Conservation (phyloP, 495 filamentous ascomycete genomes). For the Lentithecium fluviatile region DNA sequence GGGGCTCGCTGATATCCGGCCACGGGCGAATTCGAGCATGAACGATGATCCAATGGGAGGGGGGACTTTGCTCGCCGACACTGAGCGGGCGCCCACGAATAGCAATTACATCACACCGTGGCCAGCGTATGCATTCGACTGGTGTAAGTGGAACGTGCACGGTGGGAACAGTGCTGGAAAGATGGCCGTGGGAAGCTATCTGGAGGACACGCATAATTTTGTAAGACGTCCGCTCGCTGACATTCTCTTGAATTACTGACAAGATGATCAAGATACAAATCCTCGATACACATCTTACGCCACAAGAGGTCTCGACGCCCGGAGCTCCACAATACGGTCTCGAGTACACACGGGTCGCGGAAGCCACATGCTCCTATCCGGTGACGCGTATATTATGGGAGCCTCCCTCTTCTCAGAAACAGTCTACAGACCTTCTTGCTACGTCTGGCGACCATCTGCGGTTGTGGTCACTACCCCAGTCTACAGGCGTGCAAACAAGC, state of each 20-base stretch:
- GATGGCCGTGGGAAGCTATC: conserved; percentile 89
- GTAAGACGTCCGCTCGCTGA: conserved; percentile 51
- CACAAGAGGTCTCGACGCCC: conserved; percentile 71
- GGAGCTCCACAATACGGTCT: conserved; percentile 70
- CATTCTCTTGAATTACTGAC: conserved; percentile 5
- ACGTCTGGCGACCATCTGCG: conserved; percentile 96
- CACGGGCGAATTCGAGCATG: conserved; percentile 70
- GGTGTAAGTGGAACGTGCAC: conserved; percentile 96
- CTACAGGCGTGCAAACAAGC: conserved; percentile 54
- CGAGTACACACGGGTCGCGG: conserved; percentile 92
- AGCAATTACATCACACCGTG: conserved; percentile 94
- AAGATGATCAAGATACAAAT: conserved; percentile 79
- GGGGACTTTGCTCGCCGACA: conserved; percentile 48
- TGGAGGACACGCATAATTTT: conserved; percentile 97
- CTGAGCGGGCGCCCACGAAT: conserved; percentile 55
- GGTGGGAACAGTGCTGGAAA: conserved; percentile 70
- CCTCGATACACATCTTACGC: conserved; percentile 74
- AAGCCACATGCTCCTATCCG: conserved; percentile 96
- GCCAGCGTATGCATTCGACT: conserved; percentile 95
- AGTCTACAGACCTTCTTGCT: conserved; percentile 91
- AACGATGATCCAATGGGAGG: conserved; percentile 61
- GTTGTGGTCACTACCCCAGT: conserved; percentile 81
- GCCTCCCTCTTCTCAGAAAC: conserved; percentile 93
- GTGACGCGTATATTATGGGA: conserved; percentile 97
- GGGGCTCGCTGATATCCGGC: conserved; percentile 85